These are phyloP conservation scores for Tetrahymena elliotti DNA, from an alignment of 73 alveolate genomes.

Conservation along the genomic window DNA sequence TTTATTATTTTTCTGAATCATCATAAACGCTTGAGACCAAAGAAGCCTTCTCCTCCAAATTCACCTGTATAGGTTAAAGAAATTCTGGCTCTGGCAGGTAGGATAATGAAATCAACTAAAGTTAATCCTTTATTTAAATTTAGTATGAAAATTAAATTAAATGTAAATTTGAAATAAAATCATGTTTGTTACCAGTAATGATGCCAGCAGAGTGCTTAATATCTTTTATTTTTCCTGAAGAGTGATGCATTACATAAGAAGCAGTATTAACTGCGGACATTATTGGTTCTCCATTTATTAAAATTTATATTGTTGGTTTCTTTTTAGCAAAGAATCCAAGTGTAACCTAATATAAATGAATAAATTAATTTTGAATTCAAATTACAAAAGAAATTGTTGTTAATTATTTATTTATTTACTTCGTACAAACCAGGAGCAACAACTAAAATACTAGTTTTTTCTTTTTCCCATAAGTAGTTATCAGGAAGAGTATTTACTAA, in stretches of 20 bases:
- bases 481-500: conserved; percentile 93
- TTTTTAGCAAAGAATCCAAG: conserved; percentile 91
- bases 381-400: too few species aligned
- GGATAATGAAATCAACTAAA: conserved; percentile 84
- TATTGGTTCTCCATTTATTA: conserved; percentile 91
- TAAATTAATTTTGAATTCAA: too few species aligned
- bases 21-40: conserved; percentile 39
- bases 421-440: conserved; percentile 97
- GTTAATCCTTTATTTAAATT: conserved; percentile 74
- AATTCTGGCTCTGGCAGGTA: conserved; percentile 95
- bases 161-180: too few species aligned
- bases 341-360: background rate
- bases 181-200: conserved; percentile 35
- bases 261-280: conserved; percentile 63
- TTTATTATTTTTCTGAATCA: background rate
- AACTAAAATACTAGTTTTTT: conserved; percentile 66
- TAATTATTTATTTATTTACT: too few species aligned
- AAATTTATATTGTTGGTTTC: conserved; percentile 83
- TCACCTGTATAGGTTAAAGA: conserved; percentile 81
- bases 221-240: conserved; percentile 75
- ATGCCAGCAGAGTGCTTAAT: conserved; percentile 85
- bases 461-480: conserved; percentile 94
- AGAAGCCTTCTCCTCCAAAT: conserved; percentile 49
- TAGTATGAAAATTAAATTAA: too few species aligned
- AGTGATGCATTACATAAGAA: conserved; percentile 67